A percentile compares a stretch with the other conserved stretches of the same genome.
phyloP scores from a whole-genome alignment of 192 early-diverging fungal species.

The Coemansia sp. region DNA sequence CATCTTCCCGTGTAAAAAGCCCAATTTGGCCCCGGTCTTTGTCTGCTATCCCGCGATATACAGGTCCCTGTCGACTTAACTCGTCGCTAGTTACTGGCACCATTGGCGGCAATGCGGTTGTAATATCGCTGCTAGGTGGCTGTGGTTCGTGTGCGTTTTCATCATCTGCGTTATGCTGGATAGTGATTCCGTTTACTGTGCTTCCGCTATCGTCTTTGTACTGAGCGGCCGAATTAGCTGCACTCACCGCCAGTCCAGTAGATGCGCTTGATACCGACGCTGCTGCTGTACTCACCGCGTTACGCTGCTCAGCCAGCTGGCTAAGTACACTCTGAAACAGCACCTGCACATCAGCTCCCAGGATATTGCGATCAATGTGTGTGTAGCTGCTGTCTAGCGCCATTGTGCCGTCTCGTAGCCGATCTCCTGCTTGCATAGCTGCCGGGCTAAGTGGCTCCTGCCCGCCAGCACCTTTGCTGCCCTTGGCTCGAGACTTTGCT shows the following conservation, averaged over 20 bases:
- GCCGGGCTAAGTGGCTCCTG: conserved; percentile 43
- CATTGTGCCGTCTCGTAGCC: conserved; percentile 13
- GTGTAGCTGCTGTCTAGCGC: conserved; percentile 26
- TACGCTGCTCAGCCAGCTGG: conserved; percentile 46
- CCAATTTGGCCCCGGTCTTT: conserved; percentile 30
- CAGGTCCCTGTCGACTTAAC: conserved; percentile 4
- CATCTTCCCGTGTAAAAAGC: conserved; percentile 29
- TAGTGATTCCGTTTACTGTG: neutral
- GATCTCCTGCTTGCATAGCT: conserved; percentile 14
- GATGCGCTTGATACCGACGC: conserved; percentile 1
- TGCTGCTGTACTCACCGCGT: conserved; percentile 19
- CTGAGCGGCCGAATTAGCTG: neutral
- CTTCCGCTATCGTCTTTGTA: neutral
- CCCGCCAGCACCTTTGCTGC: conserved; percentile 7
- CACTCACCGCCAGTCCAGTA: neutral
- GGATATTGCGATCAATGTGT: conserved; percentile 36
- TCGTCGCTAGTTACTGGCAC: conserved; percentile 12
- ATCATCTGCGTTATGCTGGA: neutral
- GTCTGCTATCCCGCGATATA: conserved; percentile 20
- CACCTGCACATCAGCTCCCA: conserved; percentile 45
- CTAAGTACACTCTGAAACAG: conserved; percentile 49
- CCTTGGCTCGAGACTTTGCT: conserved; percentile 30
- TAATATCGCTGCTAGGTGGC: neutral
- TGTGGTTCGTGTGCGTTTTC: neutral
- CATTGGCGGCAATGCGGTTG: conserved; percentile 12